A percentile compares a stretch with the other conserved stretches of the same genome.
phyloP scores from a whole-genome alignment of 1,139 yeast species.

The Pneumocystis carinii region DNA sequence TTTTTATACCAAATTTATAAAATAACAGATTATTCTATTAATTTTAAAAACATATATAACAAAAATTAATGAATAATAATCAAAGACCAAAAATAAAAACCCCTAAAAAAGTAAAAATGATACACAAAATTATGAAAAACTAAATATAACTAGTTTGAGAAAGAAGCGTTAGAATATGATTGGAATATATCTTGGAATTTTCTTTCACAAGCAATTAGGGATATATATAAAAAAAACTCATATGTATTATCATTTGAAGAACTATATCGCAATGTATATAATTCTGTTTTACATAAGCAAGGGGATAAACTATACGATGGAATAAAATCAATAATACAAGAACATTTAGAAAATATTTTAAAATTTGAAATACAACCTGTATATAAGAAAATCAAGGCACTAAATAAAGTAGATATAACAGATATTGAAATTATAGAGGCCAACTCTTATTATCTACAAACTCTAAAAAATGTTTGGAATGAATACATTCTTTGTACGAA shows the following conservation, averaged over 20 bases:
- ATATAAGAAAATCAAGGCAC: background rate
- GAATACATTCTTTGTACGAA: constrained; percentile 64
- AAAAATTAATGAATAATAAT: background rate
- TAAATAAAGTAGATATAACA: constrained; percentile 8
- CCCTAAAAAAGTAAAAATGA: background rate
- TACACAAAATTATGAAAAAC: background rate
- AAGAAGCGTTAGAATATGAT: constrained; percentile 3
- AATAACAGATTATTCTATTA: background rate
- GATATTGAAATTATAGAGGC: constrained; percentile 4
- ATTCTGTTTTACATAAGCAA: constrained; percentile 56
- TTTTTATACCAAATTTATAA: background rate
- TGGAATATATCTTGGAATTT: constrained; percentile 45
- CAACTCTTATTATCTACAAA: constrained; percentile 28
- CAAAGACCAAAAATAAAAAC: background rate
- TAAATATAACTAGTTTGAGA: constrained; percentile 7
- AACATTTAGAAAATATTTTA: constrained; percentile 33
- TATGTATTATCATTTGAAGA: constrained; percentile 70
- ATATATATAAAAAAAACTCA: constrained; percentile 62
- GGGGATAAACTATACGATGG: constrained; percentile 57
- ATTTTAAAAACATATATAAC: background rate
- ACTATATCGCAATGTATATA: constrained; percentile 68
- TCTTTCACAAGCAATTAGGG: constrained; percentile 57
- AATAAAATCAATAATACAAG: constrained; percentile 37
- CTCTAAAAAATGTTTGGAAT: constrained; percentile 48
- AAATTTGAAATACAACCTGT: constrained; percentile 5